These are phyloP conservation scores for California macrophylla DNA, from an alignment of 441 rosid species.

Conservation along the genomic window DNA sequence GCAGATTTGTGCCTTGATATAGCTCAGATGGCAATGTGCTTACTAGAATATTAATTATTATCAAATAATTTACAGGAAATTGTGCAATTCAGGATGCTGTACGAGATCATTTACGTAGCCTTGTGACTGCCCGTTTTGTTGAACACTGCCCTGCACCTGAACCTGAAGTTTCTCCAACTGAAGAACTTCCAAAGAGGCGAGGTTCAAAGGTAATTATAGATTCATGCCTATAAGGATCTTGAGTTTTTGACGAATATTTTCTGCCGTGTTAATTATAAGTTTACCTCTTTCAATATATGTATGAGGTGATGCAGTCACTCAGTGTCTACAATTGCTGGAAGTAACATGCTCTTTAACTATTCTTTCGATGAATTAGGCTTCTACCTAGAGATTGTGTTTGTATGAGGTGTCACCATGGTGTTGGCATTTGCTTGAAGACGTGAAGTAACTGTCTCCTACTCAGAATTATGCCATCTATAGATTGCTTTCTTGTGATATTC, in stretches of 20 bases:
- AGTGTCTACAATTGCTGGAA: not conserved
- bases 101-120: conserved; percentile 41
- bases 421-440: too few species aligned
- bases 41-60: not conserved
- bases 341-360: not conserved
- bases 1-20: not conserved
- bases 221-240: not conserved
- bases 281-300: not conserved
- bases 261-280: not conserved
- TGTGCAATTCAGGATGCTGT: conserved; percentile 30
- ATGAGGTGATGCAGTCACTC: not conserved
- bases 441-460: too few species aligned
- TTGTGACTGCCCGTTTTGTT: conserved; percentile 52
- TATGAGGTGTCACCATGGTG: not conserved
- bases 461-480: too few species aligned
- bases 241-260: not conserved
- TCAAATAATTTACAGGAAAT: conserved; percentile 24
- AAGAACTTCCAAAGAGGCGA: conserved; percentile 43
- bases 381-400: not conserved
- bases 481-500: not conserved
- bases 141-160: conserved; percentile 74
- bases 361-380: not conserved
- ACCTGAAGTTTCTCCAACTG: conserved; percentile 51
- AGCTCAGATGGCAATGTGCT: conserved; percentile 3
- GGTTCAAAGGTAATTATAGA: conserved; percentile 50